phyloP scores from a whole-genome alignment of 78 protist genomes.

The slime mould (Dictyostelium discoideum) region dicty_2.7 NC_007088.5:8303001-8303500 shows the following conservation, averaged over 20 bases:
- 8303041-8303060: neutral
- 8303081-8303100: neutral
- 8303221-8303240: conserved; percentile 51
- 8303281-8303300: conserved; percentile 63
- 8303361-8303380: no score
- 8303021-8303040: neutral
- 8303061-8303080: conserved; percentile 42
- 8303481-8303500: conserved; percentile 43
- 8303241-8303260: conserved; percentile 64
- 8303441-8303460: neutral
- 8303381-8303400: neutral
- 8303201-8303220: conserved; percentile 53
- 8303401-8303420: neutral
- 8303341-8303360: conserved; percentile 72
- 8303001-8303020: neutral
- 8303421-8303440: neutral
- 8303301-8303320: conserved; percentile 36
- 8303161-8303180: conserved; percentile 73
- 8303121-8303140: conserved; percentile 42
- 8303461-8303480: conserved; percentile 52
- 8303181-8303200: conserved; percentile 76
- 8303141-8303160: conserved; percentile 34
- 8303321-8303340: conserved; percentile 62
- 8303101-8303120: neutral
- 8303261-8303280: conserved; percentile 82